These are phyloP conservation scores for Canavalia gladiata DNA, from an alignment of 306 rosid species.

Conservation along the genomic window DNA sequence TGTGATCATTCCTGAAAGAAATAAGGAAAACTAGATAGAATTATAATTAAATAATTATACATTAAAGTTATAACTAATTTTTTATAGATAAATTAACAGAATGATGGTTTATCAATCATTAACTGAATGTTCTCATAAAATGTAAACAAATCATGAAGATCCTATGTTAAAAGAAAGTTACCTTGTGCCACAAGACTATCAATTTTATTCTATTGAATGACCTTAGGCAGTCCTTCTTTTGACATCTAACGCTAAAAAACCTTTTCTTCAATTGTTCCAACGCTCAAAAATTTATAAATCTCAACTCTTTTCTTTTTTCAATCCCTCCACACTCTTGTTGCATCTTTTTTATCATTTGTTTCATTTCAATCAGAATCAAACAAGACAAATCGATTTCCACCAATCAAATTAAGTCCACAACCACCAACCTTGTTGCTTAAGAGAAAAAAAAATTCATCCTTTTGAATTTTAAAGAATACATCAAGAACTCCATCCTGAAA, in stretches of 20 bases:
- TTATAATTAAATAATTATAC: too few relatives aligned
- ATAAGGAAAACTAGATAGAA: too few relatives aligned
- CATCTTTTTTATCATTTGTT: slow-evolving; percentile 97
- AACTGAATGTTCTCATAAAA: slow-evolving; percentile 75
- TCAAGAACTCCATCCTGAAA: slow-evolving; percentile 95
- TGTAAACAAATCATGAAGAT: slow-evolving; percentile 90
- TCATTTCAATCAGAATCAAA: slow-evolving; percentile 99
- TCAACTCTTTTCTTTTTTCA: slow-evolving; percentile 98
- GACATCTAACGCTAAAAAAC: slow-evolving; percentile 97
- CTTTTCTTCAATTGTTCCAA: slow-evolving; percentile 98
- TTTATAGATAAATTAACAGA: too few relatives aligned
- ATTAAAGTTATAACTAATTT: too few relatives aligned
- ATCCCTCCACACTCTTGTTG: slow-evolving; percentile 99
- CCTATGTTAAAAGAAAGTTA: slow-evolving; percentile 81
- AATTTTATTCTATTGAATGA: slow-evolving; percentile 84
- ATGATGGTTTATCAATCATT: too few relatives aligned
- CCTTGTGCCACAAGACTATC: slow-evolving; percentile 69
- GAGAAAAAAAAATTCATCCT: slow-evolving; percentile 95
- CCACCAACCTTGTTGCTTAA: slow-evolving; percentile 99
- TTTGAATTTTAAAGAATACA: slow-evolving; percentile 82
- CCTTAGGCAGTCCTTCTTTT: slow-evolving; percentile 98
- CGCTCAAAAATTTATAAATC: slow-evolving; percentile 87
- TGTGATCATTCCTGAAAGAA: too few relatives aligned
- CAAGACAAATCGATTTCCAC: slow-evolving; percentile 94
- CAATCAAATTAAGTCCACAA: slow-evolving; percentile 97